These are phyloP conservation scores for Xylariaceae sp. DNA, from an alignment of 2,329 filamentous ascomycete species.

Conservation along the genomic window DNA sequence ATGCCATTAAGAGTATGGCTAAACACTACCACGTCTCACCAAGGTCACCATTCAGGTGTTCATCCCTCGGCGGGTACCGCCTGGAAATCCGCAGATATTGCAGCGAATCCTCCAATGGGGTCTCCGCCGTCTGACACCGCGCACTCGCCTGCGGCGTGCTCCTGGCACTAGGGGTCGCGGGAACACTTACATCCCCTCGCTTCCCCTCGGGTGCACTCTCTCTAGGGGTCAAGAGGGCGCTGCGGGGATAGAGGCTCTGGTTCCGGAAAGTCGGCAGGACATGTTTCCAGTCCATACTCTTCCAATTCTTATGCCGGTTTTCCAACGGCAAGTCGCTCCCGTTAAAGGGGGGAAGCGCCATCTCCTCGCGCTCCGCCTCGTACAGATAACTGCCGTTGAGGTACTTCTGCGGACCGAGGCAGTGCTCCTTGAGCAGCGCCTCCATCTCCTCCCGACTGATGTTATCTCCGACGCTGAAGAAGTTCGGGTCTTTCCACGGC, in stretches of 20 bases:
- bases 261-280: slow-evolving; percentile 20
- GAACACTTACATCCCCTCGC: background rate
- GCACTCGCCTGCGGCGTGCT: background rate
- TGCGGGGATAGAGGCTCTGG: slow-evolving; percentile 4
- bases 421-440: slow-evolving; percentile 21
- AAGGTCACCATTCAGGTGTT: slow-evolving; percentile 8
- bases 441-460: slow-evolving; percentile 10
- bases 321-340: slow-evolving; percentile 10
- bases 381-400: slow-evolving; percentile 11
- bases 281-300: slow-evolving; percentile 15
- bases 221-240: background rate
- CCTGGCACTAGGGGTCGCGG: background rate
- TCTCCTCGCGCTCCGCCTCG: background rate
- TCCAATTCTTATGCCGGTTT: slow-evolving; percentile 9
- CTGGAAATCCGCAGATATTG: background rate
- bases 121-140: too few species aligned
- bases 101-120: background rate
- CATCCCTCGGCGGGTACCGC: slow-evolving; percentile 1
- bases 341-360: slow-evolving; percentile 26
- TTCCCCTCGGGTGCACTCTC: background rate
- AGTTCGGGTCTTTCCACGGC: slow-evolving; percentile 31
- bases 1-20: background rate
- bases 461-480: slow-evolving; percentile 13
- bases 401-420: slow-evolving; percentile 11
- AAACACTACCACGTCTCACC: slow-evolving; percentile 8